Evolutionary conservation across 495 filamentous ascomycete genomes (phyloP).

Genomic region (Barbatosphaeria neglecta): DNA sequence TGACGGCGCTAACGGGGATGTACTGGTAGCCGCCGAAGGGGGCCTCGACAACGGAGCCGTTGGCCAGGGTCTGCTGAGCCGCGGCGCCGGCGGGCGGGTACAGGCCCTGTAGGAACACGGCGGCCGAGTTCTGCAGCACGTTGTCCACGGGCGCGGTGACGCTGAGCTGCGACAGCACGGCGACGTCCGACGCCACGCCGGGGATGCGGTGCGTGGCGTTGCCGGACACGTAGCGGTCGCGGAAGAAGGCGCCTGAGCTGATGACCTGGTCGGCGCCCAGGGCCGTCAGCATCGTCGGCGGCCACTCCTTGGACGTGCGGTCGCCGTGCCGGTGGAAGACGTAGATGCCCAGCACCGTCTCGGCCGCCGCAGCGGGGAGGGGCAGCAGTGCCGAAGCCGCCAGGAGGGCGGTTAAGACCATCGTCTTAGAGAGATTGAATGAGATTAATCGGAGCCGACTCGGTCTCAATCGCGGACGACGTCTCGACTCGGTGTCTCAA

Average conservation of each 20-base stretch:
- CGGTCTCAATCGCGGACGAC: too few species aligned
- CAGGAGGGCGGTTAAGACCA: constrained; percentile 6
- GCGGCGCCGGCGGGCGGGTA: constrained; percentile 57
- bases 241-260: constrained; percentile 48
- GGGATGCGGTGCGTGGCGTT: constrained; percentile 23
- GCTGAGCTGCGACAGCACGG: constrained; percentile 48
- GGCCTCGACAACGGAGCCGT: constrained; percentile 42
- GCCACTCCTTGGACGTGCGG: constrained; percentile 47
- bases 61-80: constrained; percentile 41
- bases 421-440: not conserved
- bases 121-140: constrained; percentile 56
- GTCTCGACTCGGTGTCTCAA: too few species aligned
- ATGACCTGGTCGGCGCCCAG: constrained; percentile 59
- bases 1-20: constrained; percentile 43
- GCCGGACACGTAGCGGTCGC: constrained; percentile 42
- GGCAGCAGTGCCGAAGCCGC: constrained; percentile 13
- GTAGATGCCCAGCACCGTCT: constrained; percentile 56
- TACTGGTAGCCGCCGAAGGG: constrained; percentile 71
- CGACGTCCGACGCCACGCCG: constrained; percentile 40
- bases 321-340: constrained; percentile 68
- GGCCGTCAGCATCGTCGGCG: constrained; percentile 46
- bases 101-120: constrained; percentile 69
- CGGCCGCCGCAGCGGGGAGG: constrained; percentile 28
- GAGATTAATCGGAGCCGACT: not conserved
- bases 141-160: constrained; percentile 48